These are phyloP conservation scores for Verticillium nubilum DNA, from an alignment of 2,329 filamentous ascomycete genomes.

Conservation along the genomic window DNA sequence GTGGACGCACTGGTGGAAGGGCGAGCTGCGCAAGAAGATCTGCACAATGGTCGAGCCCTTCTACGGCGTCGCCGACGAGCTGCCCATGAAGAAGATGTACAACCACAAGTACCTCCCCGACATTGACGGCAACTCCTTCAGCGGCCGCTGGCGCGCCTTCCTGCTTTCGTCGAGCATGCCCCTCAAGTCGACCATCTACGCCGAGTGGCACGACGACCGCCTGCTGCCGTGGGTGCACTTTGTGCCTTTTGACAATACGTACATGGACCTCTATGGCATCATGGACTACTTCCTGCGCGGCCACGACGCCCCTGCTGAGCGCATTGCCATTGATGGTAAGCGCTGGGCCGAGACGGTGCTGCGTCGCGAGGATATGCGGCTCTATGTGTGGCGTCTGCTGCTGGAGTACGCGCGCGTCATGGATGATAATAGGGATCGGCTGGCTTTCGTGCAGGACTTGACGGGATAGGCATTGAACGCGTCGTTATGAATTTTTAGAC, in stretches of 20 bases:
- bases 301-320: constrained; percentile 37
- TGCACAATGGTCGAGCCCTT: constrained; percentile 19
- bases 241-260: constrained; percentile 54
- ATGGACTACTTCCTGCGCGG: constrained; percentile 48
- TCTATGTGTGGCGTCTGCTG: constrained; percentile 48
- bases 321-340: constrained; percentile 44
- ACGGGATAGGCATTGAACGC: background rate
- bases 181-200: constrained; percentile 57
- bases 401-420: constrained; percentile 36
- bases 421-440: constrained; percentile 20
- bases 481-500: background rate
- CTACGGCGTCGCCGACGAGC: constrained; percentile 12
- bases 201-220: constrained; percentile 59
- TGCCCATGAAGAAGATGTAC: constrained; percentile 30
- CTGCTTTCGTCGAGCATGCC: constrained; percentile 50
- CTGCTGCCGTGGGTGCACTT: constrained; percentile 59
- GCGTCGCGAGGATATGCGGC: constrained; percentile 48
- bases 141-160: constrained; percentile 44
- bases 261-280: constrained; percentile 51
- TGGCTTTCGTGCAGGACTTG: constrained; percentile 22
- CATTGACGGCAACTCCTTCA: constrained; percentile 52
- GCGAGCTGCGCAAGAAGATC: background rate
- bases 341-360: constrained; percentile 48
- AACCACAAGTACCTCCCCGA: constrained; percentile 51
- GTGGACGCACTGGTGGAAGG: constrained; percentile 4